Evolutionary conservation across 2,329 filamentous ascomycete genomes (phyloP).

Genomic region (Orbilia ellipsospora): DNA sequence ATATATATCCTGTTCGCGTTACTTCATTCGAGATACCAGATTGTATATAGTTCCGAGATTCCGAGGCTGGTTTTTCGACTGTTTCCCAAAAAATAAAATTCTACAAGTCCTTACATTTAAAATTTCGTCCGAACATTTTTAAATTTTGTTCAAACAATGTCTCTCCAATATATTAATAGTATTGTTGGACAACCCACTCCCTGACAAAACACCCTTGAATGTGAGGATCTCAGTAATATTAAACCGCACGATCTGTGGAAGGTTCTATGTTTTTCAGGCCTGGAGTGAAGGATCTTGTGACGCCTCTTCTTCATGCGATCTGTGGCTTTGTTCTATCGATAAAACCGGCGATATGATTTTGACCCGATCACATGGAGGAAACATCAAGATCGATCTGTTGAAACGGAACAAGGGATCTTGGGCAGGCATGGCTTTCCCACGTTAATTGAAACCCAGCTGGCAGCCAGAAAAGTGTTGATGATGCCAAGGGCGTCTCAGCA

Average conservation of each 20-base stretch:
- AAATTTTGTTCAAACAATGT: too few relatives aligned
- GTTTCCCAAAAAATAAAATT: not conserved
- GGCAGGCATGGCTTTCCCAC: slow-evolving; percentile 32
- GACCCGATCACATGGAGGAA: slow-evolving; percentile 11
- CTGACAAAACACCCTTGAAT: not conserved
- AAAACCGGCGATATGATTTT: not conserved
- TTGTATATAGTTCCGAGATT: slow-evolving; percentile 1
- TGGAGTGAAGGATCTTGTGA: not conserved
- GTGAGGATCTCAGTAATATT: not conserved
- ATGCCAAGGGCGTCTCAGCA: slow-evolving; percentile 47
- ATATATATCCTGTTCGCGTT: slow-evolving; percentile 6
- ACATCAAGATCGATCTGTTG: slow-evolving; percentile 37
- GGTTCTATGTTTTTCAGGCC: not conserved
- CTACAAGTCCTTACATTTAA: not conserved
- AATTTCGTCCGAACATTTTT: not conserved
- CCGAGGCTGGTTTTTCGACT: not conserved
- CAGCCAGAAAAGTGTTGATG: slow-evolving; percentile 35
- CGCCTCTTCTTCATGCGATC: not conserved
- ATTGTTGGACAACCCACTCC: not conserved
- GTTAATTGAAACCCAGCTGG: slow-evolving; percentile 31
- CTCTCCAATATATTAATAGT: not conserved
- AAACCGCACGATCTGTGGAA: not conserved
- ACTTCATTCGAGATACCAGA: not conserved
- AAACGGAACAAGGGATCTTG: slow-evolving; percentile 33
- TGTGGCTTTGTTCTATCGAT: slow-evolving; percentile 21